A percentile compares a stretch with the other conserved stretches of the same genome.
Evolutionary conservation across 2,329 filamentous ascomycete genomes (phyloP).

Genomic region (Neocatenulostroma microsporum): DNA sequence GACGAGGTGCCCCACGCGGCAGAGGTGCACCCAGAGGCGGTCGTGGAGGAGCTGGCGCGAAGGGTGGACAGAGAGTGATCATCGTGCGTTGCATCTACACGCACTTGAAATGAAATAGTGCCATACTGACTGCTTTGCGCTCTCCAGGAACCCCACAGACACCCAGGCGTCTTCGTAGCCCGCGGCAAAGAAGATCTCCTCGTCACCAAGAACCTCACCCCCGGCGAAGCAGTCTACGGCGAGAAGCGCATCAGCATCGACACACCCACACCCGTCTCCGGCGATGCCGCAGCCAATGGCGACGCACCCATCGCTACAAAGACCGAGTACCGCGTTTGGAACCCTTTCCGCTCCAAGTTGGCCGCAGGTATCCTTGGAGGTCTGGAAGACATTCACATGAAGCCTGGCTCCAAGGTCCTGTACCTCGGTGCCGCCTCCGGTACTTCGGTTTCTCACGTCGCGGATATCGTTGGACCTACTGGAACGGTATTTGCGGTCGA

Average conservation of each 20-base stretch:
- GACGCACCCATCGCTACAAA: constrained; percentile 63
- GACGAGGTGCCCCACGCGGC: constrained; percentile 34
- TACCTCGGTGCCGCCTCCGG: constrained; percentile 94
- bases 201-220: constrained; percentile 87
- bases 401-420: constrained; percentile 84
- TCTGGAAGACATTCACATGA: constrained; percentile 95
- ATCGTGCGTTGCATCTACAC: constrained; percentile 57
- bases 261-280: constrained; percentile 44
- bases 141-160: constrained; percentile 79
- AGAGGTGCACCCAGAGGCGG: too few relatives aligned
- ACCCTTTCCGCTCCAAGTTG: constrained; percentile 95
- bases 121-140: constrained; percentile 7
- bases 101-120: not conserved
- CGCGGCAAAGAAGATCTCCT: constrained; percentile 90
- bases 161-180: constrained; percentile 92
- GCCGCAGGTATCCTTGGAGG: constrained; percentile 96
- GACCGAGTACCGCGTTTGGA: constrained; percentile 96
- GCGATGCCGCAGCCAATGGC: constrained; percentile 56
- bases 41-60: constrained; percentile 51
- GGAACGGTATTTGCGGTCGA: constrained; percentile 96
- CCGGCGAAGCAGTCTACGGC: constrained; percentile 94
- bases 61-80: constrained; percentile 74
- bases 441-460: constrained; percentile 75
- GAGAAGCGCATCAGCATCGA: constrained; percentile 97
- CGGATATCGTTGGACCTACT: constrained; percentile 84